Conservation (phyloP, 768 basidiomycete species). For the Lentinula raphanica region DNA sequence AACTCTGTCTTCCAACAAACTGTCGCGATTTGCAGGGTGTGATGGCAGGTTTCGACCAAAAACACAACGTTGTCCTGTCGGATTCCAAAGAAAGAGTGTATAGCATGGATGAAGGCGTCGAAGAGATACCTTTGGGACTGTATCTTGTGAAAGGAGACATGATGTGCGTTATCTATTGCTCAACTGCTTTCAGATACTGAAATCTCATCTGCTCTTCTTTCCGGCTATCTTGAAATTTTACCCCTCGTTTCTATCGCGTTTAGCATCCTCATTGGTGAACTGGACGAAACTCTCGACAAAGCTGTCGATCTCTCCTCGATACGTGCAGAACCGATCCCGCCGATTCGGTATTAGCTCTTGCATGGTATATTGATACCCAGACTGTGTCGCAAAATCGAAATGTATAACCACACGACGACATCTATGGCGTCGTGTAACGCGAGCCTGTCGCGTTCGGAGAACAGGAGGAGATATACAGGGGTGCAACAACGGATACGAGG, state of each 20-base stretch:
- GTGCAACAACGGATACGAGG: background rate
- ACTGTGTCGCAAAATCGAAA: background rate
- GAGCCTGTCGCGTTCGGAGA: background rate
- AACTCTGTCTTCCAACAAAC: background rate
- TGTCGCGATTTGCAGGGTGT: slow-evolving; percentile 55
- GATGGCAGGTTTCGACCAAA: slow-evolving; percentile 90
- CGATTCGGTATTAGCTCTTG: slow-evolving; percentile 63
- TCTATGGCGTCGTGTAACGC: no score
- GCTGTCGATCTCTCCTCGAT: slow-evolving; percentile 70
- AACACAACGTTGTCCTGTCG: slow-evolving; percentile 92
- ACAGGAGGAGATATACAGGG: background rate
- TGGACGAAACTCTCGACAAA: slow-evolving; percentile 78
- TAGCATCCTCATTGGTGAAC: slow-evolving; percentile 76
- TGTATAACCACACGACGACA: background rate
- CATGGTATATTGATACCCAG: no score
- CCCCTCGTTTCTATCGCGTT: slow-evolving; percentile 1
- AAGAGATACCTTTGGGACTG: slow-evolving; percentile 89
- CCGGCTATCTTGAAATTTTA: background rate
- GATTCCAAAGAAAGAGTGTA: slow-evolving; percentile 93
- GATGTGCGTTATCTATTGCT: slow-evolving; percentile 62
- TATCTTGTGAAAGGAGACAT: slow-evolving; percentile 99
- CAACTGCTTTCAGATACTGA: background rate
- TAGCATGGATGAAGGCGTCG: slow-evolving; percentile 85
- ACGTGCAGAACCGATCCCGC: slow-evolving; percentile 81
- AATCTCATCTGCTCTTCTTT: background rate